These are phyloP conservation scores for Cicer pinnatifidum DNA, from an alignment of 306 rosid species.

Conservation along the genomic window DNA sequence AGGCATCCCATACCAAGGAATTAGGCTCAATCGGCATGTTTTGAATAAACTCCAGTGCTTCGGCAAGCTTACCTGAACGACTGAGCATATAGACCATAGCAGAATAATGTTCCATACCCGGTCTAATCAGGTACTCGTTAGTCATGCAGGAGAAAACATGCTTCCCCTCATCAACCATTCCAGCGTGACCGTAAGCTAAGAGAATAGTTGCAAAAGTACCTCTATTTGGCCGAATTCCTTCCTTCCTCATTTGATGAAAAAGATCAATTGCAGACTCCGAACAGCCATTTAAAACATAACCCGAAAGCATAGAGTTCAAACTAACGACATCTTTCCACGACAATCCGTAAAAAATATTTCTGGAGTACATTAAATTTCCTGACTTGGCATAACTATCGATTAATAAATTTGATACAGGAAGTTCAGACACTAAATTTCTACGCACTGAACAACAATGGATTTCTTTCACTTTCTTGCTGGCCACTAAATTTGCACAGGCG, in stretches of 20 bases:
- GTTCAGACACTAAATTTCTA: constrained; percentile 63
- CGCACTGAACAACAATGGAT: constrained; percentile 79
- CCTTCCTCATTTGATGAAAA: constrained; percentile 66
- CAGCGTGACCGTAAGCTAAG: constrained; percentile 72
- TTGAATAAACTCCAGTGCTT: constrained; percentile 71
- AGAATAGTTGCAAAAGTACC: constrained; percentile 77
- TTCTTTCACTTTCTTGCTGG: constrained; percentile 72
- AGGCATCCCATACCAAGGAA: constrained; percentile 68
- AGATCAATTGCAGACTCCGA: constrained; percentile 67
- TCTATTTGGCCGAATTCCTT: constrained; percentile 69
- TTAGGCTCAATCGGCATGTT: constrained; percentile 80
- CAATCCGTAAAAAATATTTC: constrained; percentile 71
- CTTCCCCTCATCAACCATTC: constrained; percentile 73
- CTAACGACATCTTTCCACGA: constrained; percentile 71
- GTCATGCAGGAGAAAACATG: constrained; percentile 62
- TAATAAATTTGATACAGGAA: constrained; percentile 65
- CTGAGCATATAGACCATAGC: constrained; percentile 80
- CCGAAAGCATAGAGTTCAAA: constrained; percentile 83
- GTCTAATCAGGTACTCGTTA: constrained; percentile 63
- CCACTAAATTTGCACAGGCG: constrained; percentile 71
- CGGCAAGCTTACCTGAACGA: constrained; percentile 81
- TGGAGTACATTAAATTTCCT: constrained; percentile 70
- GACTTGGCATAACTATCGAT: constrained; percentile 86
- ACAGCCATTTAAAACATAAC: constrained; percentile 74
- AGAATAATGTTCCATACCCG: constrained; percentile 77